phyloP scores from a whole-genome alignment of 2,329 filamentous ascomycete genomes.

The Penicillium sclerotigenum region DNA sequence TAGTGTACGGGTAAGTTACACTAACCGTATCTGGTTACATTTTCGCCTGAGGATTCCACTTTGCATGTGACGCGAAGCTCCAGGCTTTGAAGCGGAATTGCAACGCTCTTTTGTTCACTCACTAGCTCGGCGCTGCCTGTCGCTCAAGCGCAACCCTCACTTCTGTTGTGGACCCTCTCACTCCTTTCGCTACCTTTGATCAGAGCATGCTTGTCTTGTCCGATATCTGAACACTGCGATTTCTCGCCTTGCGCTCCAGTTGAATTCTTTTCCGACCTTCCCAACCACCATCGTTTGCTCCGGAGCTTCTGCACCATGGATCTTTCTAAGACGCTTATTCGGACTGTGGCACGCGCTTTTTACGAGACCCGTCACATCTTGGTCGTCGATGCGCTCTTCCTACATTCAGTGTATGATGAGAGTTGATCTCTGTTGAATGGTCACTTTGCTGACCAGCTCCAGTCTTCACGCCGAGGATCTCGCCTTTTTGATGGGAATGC shows the following conservation, averaged over 20 bases:
- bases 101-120: constrained; percentile 1
- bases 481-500: constrained; percentile 80
- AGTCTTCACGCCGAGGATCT: constrained; percentile 83
- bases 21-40: neutral
- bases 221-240: neutral
- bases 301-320: constrained; percentile 48
- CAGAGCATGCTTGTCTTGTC: constrained; percentile 2
- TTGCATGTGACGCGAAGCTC: constrained; percentile 13
- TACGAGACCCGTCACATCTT: constrained; percentile 82
- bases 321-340: constrained; percentile 73
- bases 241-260: constrained; percentile 5
- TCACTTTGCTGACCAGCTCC: constrained; percentile 18
- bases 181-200: neutral
- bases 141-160: neutral
- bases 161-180: neutral
- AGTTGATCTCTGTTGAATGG: constrained; percentile 7
- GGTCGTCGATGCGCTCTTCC: constrained; percentile 74
- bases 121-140: constrained; percentile 6
- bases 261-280: neutral
- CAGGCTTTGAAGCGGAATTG: constrained; percentile 2
- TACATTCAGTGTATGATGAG: constrained; percentile 62
- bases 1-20: neutral
- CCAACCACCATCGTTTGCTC: neutral
- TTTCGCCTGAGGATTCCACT: constrained; percentile 11
- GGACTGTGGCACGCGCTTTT: constrained; percentile 81